Percentiles rank a stretch among this genome's conserved stretches.
phyloP scores from a whole-genome alignment of 345 rosid species.

The Erucastrum elatum region DNA sequence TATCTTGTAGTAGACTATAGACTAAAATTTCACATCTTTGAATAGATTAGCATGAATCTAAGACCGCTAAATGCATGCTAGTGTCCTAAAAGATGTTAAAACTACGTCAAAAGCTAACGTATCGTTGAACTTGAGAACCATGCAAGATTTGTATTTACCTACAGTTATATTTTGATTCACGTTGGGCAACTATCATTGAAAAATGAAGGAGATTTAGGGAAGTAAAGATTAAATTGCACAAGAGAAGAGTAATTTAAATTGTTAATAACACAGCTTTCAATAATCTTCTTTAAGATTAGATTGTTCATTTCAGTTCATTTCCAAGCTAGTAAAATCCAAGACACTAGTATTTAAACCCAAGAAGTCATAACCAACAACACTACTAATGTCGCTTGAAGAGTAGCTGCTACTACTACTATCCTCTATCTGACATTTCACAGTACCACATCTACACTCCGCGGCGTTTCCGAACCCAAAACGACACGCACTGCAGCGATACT shows the following conservation, averaged over 20 bases:
- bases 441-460: constrained; percentile 55
- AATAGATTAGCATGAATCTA: background rate
- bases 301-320: constrained; percentile 49
- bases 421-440: constrained; percentile 17
- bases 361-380: constrained; percentile 62
- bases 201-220: background rate
- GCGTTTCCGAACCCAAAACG: constrained; percentile 56
- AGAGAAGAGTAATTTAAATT: constrained; percentile 15
- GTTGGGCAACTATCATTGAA: background rate
- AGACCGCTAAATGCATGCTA: background rate
- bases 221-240: constrained; percentile 14
- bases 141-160: background rate
- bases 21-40: background rate
- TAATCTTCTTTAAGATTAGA: background rate
- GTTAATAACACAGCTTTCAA: constrained; percentile 21
- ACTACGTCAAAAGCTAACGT: background rate
- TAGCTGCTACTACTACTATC: constrained; percentile 38
- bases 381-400: constrained; percentile 31
- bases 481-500: constrained; percentile 50
- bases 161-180: background rate
- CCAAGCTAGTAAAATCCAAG: constrained; percentile 65
- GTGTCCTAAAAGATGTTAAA: background rate
- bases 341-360: constrained; percentile 69
- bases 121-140: background rate
- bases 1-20: background rate